Conservation (phyloP, 331 rosid genomes). For the Phaseolus coccineus region DNA sequence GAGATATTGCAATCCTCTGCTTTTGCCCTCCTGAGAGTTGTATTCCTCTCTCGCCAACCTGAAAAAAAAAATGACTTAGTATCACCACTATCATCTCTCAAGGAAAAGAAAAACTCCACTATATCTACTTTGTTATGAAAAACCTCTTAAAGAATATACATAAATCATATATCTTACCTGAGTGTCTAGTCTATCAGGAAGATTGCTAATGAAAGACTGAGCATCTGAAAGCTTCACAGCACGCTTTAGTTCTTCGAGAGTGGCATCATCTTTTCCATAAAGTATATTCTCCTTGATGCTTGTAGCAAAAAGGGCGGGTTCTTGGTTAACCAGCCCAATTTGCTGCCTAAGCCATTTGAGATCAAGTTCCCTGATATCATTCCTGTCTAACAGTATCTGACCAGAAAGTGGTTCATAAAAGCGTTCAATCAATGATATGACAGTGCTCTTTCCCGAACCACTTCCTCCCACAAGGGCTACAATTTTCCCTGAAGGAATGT, state of each 20-base stretch:
- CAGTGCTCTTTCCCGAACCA: conserved; percentile 97
- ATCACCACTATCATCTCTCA: neutral
- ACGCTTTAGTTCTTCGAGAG: conserved; percentile 77
- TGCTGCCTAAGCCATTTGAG: conserved; percentile 91
- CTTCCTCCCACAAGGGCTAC: conserved; percentile 96
- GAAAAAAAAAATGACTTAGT: conserved; percentile 27
- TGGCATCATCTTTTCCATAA: conserved; percentile 91
- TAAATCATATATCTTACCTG: conserved; percentile 63
- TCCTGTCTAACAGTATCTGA: conserved; percentile 68
- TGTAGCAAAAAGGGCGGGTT: conserved; percentile 95
- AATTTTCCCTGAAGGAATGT: conserved; percentile 89
- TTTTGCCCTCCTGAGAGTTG: conserved; percentile 97
- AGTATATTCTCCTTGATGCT: conserved; percentile 89
- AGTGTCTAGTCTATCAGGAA: conserved; percentile 92
- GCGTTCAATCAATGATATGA: conserved; percentile 83
- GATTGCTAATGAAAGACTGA: conserved; percentile 81
- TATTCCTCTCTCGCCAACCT: conserved; percentile 99
- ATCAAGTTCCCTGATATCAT: conserved; percentile 67
- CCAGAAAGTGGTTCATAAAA: conserved; percentile 95
- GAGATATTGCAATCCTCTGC: conserved; percentile 94
- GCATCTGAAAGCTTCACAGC: conserved; percentile 95
- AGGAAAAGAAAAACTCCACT: neutral
- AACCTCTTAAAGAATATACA: neutral
- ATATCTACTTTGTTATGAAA: neutral
- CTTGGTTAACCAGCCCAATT: conserved; percentile 96